Percentiles rank a stretch among this genome's conserved stretches.
These are phyloP conservation scores for Cylindrotheca fusiformis DNA, from an alignment of 108 stramenopile genomes.

Conservation along the genomic window DNA sequence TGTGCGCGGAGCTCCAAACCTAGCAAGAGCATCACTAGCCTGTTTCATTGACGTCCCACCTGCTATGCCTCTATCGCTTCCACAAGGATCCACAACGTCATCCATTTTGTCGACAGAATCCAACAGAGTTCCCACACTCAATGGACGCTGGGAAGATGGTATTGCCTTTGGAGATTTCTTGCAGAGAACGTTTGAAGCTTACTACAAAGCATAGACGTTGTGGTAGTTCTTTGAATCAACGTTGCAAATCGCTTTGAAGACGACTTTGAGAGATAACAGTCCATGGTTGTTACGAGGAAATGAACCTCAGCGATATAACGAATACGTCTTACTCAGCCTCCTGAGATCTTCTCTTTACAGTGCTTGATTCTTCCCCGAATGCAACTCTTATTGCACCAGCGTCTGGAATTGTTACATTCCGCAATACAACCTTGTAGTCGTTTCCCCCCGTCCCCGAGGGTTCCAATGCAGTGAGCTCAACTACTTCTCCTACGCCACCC, in stretches of 20 bases:
- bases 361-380: too few species aligned
- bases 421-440: neutral
- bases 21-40: slow-evolving; percentile 71
- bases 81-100: slow-evolving; percentile 46
- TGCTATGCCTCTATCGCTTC: slow-evolving; percentile 55
- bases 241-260: too few species aligned
- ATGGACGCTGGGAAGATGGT: slow-evolving; percentile 69
- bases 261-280: too few species aligned
- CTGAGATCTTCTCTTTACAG: too few species aligned
- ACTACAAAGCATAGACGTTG: too few species aligned
- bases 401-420: neutral
- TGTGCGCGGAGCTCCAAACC: slow-evolving; percentile 58
- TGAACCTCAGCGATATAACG: too few species aligned
- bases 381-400: neutral
- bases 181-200: slow-evolving; percentile 64
- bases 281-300: too few species aligned
- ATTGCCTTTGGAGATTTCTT: slow-evolving; percentile 92
- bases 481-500: slow-evolving; percentile 14
- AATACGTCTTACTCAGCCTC: too few species aligned
- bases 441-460: neutral
- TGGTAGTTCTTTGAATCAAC: too few species aligned
- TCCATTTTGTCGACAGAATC: slow-evolving; percentile 46
- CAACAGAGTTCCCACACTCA: slow-evolving; percentile 71
- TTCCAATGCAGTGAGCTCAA: slow-evolving; percentile 18
- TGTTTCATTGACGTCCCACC: slow-evolving; percentile 88